Conservation (phyloP, 352 stramenopile species). For the Pythium biforme region DNA sequence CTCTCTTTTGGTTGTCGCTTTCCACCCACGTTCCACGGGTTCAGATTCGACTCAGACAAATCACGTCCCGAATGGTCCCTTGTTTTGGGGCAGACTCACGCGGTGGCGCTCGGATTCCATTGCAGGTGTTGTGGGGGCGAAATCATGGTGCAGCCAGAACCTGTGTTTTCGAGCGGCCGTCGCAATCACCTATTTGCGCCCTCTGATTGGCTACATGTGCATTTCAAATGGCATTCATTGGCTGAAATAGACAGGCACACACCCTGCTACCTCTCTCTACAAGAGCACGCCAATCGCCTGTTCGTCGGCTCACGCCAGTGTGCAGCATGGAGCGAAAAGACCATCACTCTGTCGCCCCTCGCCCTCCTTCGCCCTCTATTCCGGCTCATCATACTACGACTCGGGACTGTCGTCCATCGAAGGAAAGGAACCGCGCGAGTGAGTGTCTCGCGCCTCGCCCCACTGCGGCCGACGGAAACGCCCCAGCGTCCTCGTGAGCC, state of each 20-base stretch:
- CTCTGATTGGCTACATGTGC: conserved; percentile 9
- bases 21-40: not conserved
- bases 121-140: not conserved
- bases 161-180: not conserved
- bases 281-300: conserved; percentile 20
- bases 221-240: not conserved
- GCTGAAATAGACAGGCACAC: conserved; percentile 1
- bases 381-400: conserved; percentile 6
- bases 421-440: too few species aligned
- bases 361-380: not conserved
- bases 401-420: conserved; percentile 26
- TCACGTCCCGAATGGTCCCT: conserved; percentile 18
- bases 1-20: not conserved
- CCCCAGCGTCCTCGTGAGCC: too few species aligned
- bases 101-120: not conserved
- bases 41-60: conserved; percentile 10
- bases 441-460: too few species aligned
- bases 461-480: not conserved
- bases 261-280: conserved; percentile 12
- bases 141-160: not conserved
- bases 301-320: conserved; percentile 18
- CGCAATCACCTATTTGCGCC: not conserved
- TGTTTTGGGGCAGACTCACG: not conserved
- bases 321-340: conserved; percentile 2
- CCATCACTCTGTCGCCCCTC: conserved; percentile 21